Conservation (phyloP, 176 grass and related monocot species). For the Musa troglodytarum region DNA sequence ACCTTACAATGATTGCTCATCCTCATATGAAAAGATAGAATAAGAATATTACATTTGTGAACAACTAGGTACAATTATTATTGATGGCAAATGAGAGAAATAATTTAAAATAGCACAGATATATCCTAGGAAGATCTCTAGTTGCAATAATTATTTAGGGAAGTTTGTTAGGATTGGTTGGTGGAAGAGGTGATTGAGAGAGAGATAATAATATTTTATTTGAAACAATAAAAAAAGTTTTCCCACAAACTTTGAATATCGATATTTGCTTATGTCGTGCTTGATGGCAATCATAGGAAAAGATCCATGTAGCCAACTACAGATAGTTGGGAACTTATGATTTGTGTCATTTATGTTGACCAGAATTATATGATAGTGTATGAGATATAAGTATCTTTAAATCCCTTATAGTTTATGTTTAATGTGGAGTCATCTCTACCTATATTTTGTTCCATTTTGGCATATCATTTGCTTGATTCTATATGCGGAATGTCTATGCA, state of each 20-base stretch:
- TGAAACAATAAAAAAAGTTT: too few relatives aligned
- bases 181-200: too few relatives aligned
- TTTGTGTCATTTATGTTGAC: background rate
- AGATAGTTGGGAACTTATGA: background rate
- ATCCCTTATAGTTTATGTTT: background rate
- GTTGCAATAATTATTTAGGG: background rate
- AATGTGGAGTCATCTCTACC: constrained; percentile 19
- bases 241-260: background rate
- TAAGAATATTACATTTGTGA: too few relatives aligned
- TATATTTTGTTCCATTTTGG: constrained; percentile 17
- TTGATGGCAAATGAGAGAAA: too few relatives aligned
- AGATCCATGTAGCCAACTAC: background rate
- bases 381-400: too few relatives aligned
- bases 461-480: constrained; percentile 10
- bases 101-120: too few relatives aligned
- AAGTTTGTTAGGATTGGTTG: background rate
- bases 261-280: background rate
- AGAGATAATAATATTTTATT: too few relatives aligned
- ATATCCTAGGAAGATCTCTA: too few relatives aligned
- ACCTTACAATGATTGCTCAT: too few relatives aligned
- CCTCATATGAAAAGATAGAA: too few relatives aligned
- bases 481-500: constrained; percentile 33
- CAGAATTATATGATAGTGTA: too few relatives aligned
- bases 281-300: background rate
- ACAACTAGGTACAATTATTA: too few relatives aligned